These are phyloP conservation scores for Calocybe cyanea DNA, from an alignment of 768 basidiomycete genomes.

Conservation along the genomic window DNA sequence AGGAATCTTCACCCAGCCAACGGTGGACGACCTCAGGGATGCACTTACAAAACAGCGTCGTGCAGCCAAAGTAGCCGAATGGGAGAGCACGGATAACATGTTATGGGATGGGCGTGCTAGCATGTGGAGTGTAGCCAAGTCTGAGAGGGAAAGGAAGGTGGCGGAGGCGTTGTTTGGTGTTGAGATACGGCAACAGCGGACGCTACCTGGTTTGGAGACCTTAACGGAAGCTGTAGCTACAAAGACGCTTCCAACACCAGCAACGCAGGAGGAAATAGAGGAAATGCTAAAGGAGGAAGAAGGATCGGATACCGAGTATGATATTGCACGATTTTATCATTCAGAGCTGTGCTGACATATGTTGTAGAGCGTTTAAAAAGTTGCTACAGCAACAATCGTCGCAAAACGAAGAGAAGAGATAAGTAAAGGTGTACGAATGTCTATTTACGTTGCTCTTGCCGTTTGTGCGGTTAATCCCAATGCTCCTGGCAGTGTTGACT, in stretches of 20 bases:
- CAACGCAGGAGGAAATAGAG: not conserved
- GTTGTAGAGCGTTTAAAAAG: too few relatives aligned
- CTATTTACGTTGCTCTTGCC: constrained; percentile 1
- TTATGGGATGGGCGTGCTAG: not conserved
- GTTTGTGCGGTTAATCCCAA: constrained; percentile 23
- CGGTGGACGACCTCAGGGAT: constrained; percentile 15
- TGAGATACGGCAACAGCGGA: constrained; percentile 20
- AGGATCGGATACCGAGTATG: too few relatives aligned
- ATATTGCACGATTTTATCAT: too few relatives aligned
- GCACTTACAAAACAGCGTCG: constrained; percentile 21
- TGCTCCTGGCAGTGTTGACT: constrained; percentile 35
- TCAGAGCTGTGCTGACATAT: too few relatives aligned
- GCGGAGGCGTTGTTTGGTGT: constrained; percentile 53
- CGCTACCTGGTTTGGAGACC: constrained; percentile 44
- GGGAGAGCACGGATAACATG: constrained; percentile 22
- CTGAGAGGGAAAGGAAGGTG: constrained; percentile 39
- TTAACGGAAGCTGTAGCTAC: constrained; percentile 33
- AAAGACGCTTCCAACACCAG: constrained; percentile 9
- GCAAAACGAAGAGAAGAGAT: not conserved
- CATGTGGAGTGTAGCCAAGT: constrained; percentile 25
- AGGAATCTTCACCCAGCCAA: constrained; percentile 3
- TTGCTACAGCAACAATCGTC: too few relatives aligned
- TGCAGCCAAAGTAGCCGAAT: constrained; percentile 36
- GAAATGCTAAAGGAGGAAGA: constrained; percentile 1
- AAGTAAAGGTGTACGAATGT: not conserved